A percentile compares a stretch with the other conserved stretches of the same genome.
Evolutionary conservation across 2,329 filamentous ascomycete genomes (phyloP).

Genomic region (Balansia obtecta): DNA sequence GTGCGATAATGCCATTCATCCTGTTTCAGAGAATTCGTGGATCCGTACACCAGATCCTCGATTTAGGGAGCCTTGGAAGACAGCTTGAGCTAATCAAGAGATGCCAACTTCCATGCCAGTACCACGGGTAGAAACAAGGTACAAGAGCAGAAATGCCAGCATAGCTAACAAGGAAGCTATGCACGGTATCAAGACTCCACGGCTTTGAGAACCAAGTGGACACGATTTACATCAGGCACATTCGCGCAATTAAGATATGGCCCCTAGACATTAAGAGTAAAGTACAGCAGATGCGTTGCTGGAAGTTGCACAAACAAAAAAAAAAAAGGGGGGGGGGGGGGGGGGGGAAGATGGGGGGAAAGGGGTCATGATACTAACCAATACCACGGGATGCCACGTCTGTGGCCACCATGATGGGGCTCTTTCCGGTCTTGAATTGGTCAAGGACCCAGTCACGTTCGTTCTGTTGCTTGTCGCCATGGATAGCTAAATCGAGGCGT

Average conservation of each 20-base stretch:
- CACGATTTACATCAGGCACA: constrained; percentile 76
- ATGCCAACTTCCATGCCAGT: constrained; percentile 68
- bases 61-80: constrained; percentile 45
- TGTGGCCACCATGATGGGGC: constrained; percentile 99
- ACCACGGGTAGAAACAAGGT: constrained; percentile 45
- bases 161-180: constrained; percentile 44
- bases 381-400: constrained; percentile 99
- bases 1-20: constrained; percentile 42
- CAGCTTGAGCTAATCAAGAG: constrained; percentile 67
- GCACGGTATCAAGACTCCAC: constrained; percentile 67
- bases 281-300: constrained; percentile 56
- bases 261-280: constrained; percentile 84
- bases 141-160: constrained; percentile 67
- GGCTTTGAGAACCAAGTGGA: constrained; percentile 67
- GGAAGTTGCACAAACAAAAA: constrained; percentile 40
- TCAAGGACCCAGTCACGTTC: constrained; percentile 99
- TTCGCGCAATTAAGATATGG: constrained; percentile 74
- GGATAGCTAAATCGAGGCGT: constrained; percentile 56
- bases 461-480: constrained; percentile 98
- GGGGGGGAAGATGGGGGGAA: constrained; percentile 34
- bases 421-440: constrained; percentile 99
- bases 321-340: no score
- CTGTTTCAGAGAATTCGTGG: constrained; percentile 23
- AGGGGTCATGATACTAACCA: constrained; percentile 67
- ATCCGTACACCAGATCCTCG: constrained; percentile 41